Base-by-base conservation (phyloP, 768 basidiomycete genomes). In the Mycena polygramma region DNA sequence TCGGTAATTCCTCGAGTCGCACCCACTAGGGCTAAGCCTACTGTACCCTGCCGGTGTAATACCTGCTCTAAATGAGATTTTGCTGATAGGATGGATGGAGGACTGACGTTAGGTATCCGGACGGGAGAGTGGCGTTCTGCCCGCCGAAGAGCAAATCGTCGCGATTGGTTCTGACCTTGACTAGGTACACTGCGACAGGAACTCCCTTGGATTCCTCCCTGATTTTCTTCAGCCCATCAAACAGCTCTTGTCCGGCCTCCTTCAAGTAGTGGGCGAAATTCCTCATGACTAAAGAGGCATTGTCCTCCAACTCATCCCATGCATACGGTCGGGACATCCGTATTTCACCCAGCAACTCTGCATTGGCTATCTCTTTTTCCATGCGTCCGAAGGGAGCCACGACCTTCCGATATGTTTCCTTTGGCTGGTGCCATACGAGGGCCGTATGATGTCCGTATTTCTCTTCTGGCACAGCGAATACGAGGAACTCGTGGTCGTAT, bases 401-500 rank as follows among this genome's bases (percentile, higher is more conserved):
- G 35, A 59, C 68, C 17, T 43, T 58, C 14, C 55, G 24, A 11
- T 41, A 63, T 6, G 22, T 14, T 3, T 17, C 2, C 43, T 58
- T 69, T 8, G 68, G 62, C 26, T n/a, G 2, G 26, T 69, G 68
- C n/a, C 19, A 58, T 36, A 69, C 68, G 7, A 69, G 55, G 36
- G 58, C 57, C 7, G 68, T 69, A 22, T 69, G 61, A 24, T 69
- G 68, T 22, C 68, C 68, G n/a, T 63, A 69, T 63, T 63, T 69
- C 37, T 69, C 68, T 9, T 52, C 54, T 30, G 68, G 68, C 2
- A 69, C 46, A 15, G 2, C 55, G 48, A 69, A 39, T 7, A 63
- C 7, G 20, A 63, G 57, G 30, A 69, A 69, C 2, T 49, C 17
- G 55, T 63, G 68, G 37, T 58, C 1, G 55, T 39, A 51, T 46